Percentiles rank a stretch among this genome's conserved stretches.
These are phyloP conservation scores for Agaricus subrufescens DNA, from an alignment of 768 basidiomycete genomes.

Conservation along the genomic window DNA sequence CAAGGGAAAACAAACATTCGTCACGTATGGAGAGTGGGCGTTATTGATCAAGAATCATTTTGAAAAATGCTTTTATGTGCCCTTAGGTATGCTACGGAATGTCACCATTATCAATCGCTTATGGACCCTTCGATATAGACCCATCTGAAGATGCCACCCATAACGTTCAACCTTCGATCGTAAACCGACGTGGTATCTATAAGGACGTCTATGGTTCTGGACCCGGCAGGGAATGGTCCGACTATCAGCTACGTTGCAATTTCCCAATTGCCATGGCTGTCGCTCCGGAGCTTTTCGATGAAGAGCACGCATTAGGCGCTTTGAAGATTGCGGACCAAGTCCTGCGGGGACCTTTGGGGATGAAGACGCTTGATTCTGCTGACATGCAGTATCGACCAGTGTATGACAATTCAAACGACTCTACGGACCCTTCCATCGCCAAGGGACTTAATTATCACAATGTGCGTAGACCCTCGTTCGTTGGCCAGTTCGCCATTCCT, in stretches of 20 bases:
- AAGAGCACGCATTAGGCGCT: slow-evolving; percentile 72
- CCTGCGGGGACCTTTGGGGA: slow-evolving; percentile 86
- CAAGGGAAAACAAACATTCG: slow-evolving; percentile 56
- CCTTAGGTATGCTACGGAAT: slow-evolving; percentile 44
- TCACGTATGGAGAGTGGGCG: slow-evolving; percentile 91
- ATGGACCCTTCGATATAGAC: slow-evolving; percentile 38
- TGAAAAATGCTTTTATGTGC: slow-evolving; percentile 89
- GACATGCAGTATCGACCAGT: slow-evolving; percentile 88
- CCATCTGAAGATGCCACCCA: slow-evolving; percentile 67
- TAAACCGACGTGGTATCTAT: slow-evolving; percentile 94
- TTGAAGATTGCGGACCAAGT: slow-evolving; percentile 76
- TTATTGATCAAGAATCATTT: slow-evolving; percentile 82
- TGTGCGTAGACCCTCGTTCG: slow-evolving; percentile 29
- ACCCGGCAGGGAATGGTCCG: slow-evolving; percentile 85
- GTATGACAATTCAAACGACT: slow-evolving; percentile 95
- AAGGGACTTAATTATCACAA: slow-evolving; percentile 96
- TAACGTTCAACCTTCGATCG: slow-evolving; percentile 59
- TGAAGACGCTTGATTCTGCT: slow-evolving; percentile 89
- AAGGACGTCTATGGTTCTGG: slow-evolving; percentile 97
- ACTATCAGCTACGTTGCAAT: slow-evolving; percentile 93
- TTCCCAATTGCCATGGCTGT: slow-evolving; percentile 97
- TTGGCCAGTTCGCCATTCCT: slow-evolving; percentile 11
- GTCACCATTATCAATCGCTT: not conserved
- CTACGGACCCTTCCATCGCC: slow-evolving; percentile 74
- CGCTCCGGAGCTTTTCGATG: slow-evolving; percentile 91